Evolutionary conservation across 352 stramenopile species (phyloP).

Genomic region (Phytopythium sindhum): DNA sequence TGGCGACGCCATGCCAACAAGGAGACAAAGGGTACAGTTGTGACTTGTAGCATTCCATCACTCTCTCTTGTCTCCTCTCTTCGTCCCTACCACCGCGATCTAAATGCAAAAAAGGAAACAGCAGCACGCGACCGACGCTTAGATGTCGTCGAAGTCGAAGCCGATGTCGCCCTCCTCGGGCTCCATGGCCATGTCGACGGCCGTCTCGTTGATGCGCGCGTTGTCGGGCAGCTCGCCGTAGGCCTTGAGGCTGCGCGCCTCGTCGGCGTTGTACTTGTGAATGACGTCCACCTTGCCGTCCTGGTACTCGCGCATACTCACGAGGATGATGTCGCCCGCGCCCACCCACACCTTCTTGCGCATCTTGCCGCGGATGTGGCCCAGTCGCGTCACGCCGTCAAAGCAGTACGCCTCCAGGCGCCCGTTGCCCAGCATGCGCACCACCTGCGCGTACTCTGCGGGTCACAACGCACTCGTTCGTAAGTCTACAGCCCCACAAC

Average conservation of each 20-base stretch:
- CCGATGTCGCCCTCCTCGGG: conserved; percentile 87
- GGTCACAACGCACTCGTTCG: conserved; percentile 7
- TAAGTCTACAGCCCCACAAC: background rate
- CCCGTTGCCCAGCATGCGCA: conserved; percentile 98
- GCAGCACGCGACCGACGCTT: conserved; percentile 20
- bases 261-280: conserved; percentile 98
- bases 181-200: conserved; percentile 84
- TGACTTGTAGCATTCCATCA: background rate
- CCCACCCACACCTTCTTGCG: conserved; percentile 99
- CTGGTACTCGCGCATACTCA: conserved; percentile 99
- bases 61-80: conserved; percentile 11
- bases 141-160: conserved; percentile 91
- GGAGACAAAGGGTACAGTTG: too few species aligned
- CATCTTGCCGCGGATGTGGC: conserved; percentile 99
- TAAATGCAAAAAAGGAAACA: background rate
- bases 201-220: conserved; percentile 87
- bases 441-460: conserved; percentile 97
- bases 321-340: conserved; percentile 98
- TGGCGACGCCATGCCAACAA: background rate
- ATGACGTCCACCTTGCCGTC: conserved; percentile 99
- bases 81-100: conserved; percentile 2
- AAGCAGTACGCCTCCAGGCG: conserved; percentile 99
- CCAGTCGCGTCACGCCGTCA: conserved; percentile 96
- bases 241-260: conserved; percentile 98
- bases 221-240: conserved; percentile 99